A percentile compares a stretch with the other conserved stretches of the same genome.
These are phyloP conservation scores for Lepiota brunneoincarnata DNA, from an alignment of 768 basidiomycete species.

Conservation along the genomic window DNA sequence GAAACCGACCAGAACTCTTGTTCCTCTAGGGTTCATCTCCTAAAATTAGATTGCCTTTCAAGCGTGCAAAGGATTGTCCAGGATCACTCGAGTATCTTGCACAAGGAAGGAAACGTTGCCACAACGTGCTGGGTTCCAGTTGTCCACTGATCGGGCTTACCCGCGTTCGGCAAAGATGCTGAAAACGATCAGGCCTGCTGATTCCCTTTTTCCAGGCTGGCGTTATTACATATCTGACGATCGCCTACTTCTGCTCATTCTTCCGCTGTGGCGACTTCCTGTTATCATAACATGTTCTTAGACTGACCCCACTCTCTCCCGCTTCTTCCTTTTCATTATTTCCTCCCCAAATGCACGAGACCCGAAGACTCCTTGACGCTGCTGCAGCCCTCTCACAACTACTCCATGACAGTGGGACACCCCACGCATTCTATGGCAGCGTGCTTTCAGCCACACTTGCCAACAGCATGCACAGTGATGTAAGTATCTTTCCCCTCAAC, in stretches of 20 bases:
- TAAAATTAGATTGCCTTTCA: conserved; percentile 26
- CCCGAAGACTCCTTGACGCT: conserved; percentile 72
- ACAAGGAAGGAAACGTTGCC: conserved; percentile 34
- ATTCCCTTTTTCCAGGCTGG: conserved; percentile 43
- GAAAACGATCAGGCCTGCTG: conserved; percentile 41
- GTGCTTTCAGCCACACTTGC: conserved; percentile 69
- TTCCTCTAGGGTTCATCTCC: not conserved
- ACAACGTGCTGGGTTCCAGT: conserved; percentile 33
- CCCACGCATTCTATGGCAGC: conserved; percentile 82
- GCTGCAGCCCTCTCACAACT: conserved; percentile 70
- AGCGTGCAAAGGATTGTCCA: conserved; percentile 23
- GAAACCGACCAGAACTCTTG: not conserved
- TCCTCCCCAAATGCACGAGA: conserved; percentile 59
- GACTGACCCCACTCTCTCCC: conserved; percentile 30
- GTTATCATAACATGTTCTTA: conserved; percentile 55
- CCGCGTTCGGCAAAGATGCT: conserved; percentile 39
- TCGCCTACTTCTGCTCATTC: conserved; percentile 36
- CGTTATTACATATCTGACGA: conserved; percentile 49
- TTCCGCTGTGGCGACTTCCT: conserved; percentile 36
- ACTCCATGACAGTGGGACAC: conserved; percentile 53
- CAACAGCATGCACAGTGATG: conserved; percentile 63
- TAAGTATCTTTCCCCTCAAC: conserved; percentile 29
- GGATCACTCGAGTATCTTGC: conserved; percentile 28
- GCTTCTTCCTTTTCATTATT: conserved; percentile 24
- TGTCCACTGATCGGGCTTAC: conserved; percentile 45